Conservation (phyloP, 2,329 filamentous ascomycete species). For the Lanzia echinophila region DNA sequence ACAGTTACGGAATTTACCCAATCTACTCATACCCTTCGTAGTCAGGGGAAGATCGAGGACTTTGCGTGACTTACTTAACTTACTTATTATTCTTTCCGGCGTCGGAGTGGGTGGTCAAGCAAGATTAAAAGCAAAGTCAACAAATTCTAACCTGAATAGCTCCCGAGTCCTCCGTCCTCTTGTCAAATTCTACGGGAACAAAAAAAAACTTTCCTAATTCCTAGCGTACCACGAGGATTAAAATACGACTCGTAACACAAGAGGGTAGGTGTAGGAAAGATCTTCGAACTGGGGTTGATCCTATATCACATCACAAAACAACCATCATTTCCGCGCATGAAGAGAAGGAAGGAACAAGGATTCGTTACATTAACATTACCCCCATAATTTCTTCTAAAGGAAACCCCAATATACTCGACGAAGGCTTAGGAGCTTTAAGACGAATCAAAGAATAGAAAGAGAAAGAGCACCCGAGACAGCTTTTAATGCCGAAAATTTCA, state of each 20-base stretch:
- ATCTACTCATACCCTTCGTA: too few relatives aligned
- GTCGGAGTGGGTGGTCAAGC: too few relatives aligned
- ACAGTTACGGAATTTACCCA: too few relatives aligned
- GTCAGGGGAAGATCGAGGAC: too few relatives aligned
- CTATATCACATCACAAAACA: neutral
- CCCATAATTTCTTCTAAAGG: neutral
- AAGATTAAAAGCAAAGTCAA: too few relatives aligned
- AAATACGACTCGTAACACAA: neutral
- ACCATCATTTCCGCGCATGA: conserved; percentile 3
- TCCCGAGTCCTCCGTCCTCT: too few relatives aligned
- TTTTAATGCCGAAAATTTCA: conserved; percentile 13
- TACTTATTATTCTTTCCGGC: too few relatives aligned
- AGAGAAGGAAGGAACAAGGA: conserved; percentile 4
- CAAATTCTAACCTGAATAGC: too few relatives aligned
- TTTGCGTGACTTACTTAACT: too few relatives aligned
- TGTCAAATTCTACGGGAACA: too few relatives aligned
- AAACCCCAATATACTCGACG: neutral
- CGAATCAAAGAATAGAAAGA: conserved; percentile 7
- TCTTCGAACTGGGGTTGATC: neutral
- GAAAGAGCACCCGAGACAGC: conserved; percentile 15
- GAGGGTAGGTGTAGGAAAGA: neutral
- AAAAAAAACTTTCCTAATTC: too few relatives aligned
- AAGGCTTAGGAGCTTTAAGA: neutral
- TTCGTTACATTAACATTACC: neutral
- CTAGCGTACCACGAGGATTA: neutral